A percentile compares a stretch with the other conserved stretches of the same genome.
Evolutionary conservation across 163 green algal species (phyloP).

Genomic region (Volvox carteri): DNA sequence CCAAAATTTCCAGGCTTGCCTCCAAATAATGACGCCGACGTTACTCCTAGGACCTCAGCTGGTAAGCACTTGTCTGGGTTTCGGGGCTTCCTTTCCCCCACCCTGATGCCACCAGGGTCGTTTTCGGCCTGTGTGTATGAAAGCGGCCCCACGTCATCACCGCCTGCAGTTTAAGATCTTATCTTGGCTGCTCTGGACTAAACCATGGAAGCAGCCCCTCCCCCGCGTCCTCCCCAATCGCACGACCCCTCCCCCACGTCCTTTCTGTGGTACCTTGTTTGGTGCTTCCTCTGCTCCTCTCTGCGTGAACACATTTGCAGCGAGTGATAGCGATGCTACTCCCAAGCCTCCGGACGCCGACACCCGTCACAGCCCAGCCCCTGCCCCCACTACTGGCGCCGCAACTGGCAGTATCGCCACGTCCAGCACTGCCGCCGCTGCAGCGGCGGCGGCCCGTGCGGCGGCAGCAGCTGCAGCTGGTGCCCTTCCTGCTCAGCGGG

Average conservation of each 20-base stretch:
- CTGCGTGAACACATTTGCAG: neutral
- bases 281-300: no score
- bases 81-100: neutral
- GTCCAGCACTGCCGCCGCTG: neutral
- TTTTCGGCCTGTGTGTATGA: neutral
- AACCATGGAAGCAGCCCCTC: no score
- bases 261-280: no score
- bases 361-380: neutral
- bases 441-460: conserved; percentile 63
- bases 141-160: no score
- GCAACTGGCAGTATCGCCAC: no score
- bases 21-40: neutral
- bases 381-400: neutral
- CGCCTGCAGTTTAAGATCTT: no score
- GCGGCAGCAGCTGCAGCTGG: conserved; percentile 66
- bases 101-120: neutral
- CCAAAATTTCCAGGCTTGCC: neutral
- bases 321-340: neutral
- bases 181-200: no score
- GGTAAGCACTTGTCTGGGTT: neutral
- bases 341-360: neutral
- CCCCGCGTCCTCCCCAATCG: neutral
- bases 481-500: conserved; percentile 71
- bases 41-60: neutral
- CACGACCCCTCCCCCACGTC: neutral